Evolutionary conservation across 306 rosid species (phyloP).

Genomic region (Lablab purpureus): DNA sequence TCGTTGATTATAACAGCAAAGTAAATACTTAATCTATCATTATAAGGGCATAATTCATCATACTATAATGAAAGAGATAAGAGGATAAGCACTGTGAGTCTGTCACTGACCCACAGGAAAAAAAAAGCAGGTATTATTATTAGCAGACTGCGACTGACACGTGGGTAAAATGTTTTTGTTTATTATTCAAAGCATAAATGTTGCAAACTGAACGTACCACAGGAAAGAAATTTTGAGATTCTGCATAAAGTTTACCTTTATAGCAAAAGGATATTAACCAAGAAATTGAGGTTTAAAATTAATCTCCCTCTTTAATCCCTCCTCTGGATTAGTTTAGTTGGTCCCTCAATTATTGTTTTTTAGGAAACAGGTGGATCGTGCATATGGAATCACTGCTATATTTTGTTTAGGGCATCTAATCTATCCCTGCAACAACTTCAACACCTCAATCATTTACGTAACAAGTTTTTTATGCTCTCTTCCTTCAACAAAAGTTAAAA

Average conservation of each 20-base stretch:
- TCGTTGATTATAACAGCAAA: neutral
- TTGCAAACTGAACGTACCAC: neutral
- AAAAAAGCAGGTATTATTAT: constrained; percentile 27
- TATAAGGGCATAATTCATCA: neutral
- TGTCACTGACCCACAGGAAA: constrained; percentile 53
- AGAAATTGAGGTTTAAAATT: neutral
- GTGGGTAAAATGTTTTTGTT: constrained; percentile 33
- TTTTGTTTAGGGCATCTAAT: constrained; percentile 28
- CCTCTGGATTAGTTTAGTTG: constrained; percentile 25
- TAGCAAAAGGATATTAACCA: neutral
- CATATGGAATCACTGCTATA: constrained; percentile 26
- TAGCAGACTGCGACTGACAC: constrained; percentile 37
- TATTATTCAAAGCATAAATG: neutral
- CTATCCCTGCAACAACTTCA: neutral
- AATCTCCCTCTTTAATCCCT: constrained; percentile 19
- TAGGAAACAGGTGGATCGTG: neutral
- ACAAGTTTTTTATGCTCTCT: neutral
- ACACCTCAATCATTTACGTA: neutral
- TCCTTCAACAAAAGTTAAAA: neutral
- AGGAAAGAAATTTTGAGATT: neutral
- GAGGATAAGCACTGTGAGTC: constrained; percentile 42
- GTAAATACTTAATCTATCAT: neutral
- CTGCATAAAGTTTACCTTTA: constrained; percentile 26
- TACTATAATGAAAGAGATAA: constrained; percentile 28
- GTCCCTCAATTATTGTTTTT: constrained; percentile 38